Conservation (phyloP, 805 yeast genomes). For the Candida morakotiae region DNA sequence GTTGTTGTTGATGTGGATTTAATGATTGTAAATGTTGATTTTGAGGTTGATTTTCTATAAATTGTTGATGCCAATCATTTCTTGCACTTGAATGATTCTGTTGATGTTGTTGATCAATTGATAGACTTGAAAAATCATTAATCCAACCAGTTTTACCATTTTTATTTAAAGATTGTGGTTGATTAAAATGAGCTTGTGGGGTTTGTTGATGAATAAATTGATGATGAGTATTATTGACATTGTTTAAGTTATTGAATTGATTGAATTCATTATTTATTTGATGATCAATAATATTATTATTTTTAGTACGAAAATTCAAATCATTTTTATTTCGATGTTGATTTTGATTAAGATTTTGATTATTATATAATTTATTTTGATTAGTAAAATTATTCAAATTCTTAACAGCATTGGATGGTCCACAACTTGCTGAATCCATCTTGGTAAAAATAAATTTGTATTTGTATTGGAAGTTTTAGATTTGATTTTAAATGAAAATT, state of each 20-base stretch:
- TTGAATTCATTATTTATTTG: constrained; percentile 37
- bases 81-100: constrained; percentile 8
- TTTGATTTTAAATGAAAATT: too few relatives aligned
- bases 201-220: constrained; percentile 2
- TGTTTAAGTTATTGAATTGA: constrained; percentile 20
- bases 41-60: constrained; percentile 10
- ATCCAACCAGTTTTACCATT: constrained; percentile 21
- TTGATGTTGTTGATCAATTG: constrained; percentile 15
- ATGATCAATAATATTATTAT: constrained; percentile 22
- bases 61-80: constrained; percentile 10
- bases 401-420: constrained; percentile 42
- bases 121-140: constrained; percentile 23
- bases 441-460: too few relatives aligned
- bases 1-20: constrained; percentile 10
- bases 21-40: constrained; percentile 10
- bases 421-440: constrained; percentile 37
- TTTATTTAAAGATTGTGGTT: neutral
- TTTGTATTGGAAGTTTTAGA: too few relatives aligned
- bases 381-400: constrained; percentile 39
- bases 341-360: constrained; percentile 18
- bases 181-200: neutral
- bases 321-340: constrained; percentile 6
- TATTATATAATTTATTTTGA: constrained; percentile 35
- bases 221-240: constrained; percentile 4
- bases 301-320: constrained; percentile 12